phyloP scores from a whole-genome alignment of 768 basidiomycete species.

The Mycena leptocephala region DNA sequence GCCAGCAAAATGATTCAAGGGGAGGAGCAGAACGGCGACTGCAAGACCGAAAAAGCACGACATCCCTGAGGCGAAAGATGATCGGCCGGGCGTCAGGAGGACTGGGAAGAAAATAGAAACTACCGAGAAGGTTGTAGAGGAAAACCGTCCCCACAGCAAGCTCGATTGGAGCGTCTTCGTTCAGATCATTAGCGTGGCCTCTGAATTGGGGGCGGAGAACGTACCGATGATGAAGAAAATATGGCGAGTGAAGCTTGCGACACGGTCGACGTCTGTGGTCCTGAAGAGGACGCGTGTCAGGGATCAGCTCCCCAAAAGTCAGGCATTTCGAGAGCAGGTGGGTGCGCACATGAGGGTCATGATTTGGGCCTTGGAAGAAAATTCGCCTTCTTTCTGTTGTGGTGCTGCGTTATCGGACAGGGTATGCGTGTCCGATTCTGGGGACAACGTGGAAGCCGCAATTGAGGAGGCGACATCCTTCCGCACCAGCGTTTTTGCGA shows the following conservation, averaged over 20 bases:
- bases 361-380: slow-evolving; percentile 82
- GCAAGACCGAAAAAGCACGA: slow-evolving; percentile 56
- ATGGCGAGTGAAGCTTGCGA: slow-evolving; percentile 87
- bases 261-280: slow-evolving; percentile 94
- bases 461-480: slow-evolving; percentile 74
- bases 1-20: slow-evolving; percentile 88
- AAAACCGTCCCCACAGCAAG: slow-evolving; percentile 82
- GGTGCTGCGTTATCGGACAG: background rate
- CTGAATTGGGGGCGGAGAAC: too few relatives aligned
- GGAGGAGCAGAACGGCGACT: slow-evolving; percentile 78
- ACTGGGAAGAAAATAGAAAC: background rate
- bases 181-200: slow-evolving; percentile 86
- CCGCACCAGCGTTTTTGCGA: slow-evolving; percentile 77
- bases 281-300: too few relatives aligned
- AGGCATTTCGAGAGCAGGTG: too few relatives aligned
- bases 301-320: too few relatives aligned
- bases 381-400: slow-evolving; percentile 63
- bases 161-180: slow-evolving; percentile 86
- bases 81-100: too few relatives aligned
- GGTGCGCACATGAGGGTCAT: slow-evolving; percentile 89
- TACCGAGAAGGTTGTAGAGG: slow-evolving; percentile 80
- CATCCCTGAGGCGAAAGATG: too few relatives aligned
- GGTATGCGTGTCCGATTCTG: too few relatives aligned
- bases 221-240: slow-evolving; percentile 40
- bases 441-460: slow-evolving; percentile 15